These are phyloP conservation scores for Tricholoma sp. DNA, from an alignment of 768 basidiomycete genomes.

Conservation along the genomic window DNA sequence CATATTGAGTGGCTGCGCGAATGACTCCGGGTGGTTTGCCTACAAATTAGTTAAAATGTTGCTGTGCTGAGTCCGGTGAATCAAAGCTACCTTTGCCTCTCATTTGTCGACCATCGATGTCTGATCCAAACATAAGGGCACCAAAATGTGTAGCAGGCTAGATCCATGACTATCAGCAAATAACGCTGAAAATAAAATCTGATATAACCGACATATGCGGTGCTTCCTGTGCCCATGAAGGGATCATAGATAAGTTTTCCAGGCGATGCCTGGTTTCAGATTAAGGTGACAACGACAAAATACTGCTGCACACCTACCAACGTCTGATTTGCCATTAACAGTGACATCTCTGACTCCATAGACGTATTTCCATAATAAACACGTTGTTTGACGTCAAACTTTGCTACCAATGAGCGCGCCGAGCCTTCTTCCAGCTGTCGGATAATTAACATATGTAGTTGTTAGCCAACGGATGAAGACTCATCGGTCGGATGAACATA, in stretches of 20 bases:
- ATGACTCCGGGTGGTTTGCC: slow-evolving; percentile 63
- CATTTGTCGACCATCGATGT: slow-evolving; percentile 98
- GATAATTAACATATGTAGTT: neutral
- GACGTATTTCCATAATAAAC: slow-evolving; percentile 92
- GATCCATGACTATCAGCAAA: neutral
- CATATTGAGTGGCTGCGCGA: slow-evolving; percentile 82
- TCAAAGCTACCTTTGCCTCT: slow-evolving; percentile 69
- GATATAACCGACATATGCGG: slow-evolving; percentile 64
- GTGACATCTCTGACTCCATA: slow-evolving; percentile 95
- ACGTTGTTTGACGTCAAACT: slow-evolving; percentile 87
- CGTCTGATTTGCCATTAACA: slow-evolving; percentile 96
- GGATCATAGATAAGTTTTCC: slow-evolving; percentile 94
- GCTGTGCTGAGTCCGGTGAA: neutral
- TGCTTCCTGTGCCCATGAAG: slow-evolving; percentile 90
- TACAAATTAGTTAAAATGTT: slow-evolving; percentile 9
- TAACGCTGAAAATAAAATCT: neutral
- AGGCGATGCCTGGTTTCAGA: slow-evolving; percentile 58
- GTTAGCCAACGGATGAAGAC: neutral
- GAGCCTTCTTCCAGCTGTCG: slow-evolving; percentile 52
- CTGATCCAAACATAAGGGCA: slow-evolving; percentile 81
- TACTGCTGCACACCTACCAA: slow-evolving; percentile 42
- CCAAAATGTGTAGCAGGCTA: slow-evolving; percentile 89
- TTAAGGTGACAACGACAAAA: neutral
- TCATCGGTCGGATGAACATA: slow-evolving; percentile 32
- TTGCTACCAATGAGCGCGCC: slow-evolving; percentile 61